These are phyloP conservation scores for Aristolochia fimbriata DNA, from an alignment of 164 flowering plant species.

Conservation along the genomic window DNA sequence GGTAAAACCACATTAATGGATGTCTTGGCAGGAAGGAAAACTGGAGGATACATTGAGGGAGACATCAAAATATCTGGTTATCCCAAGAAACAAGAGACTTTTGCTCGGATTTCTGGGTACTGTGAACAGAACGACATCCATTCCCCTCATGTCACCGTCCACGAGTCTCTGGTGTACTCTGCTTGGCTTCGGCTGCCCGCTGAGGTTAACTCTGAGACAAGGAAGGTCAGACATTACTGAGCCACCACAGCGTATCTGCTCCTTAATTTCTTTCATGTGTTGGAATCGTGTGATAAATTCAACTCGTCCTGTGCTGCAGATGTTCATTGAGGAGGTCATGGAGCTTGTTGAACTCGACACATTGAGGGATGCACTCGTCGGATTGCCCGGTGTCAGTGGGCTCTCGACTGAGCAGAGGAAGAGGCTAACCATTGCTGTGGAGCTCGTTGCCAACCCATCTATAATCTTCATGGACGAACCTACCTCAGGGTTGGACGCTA, in stretches of 20 bases:
- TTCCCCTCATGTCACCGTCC: conserved; percentile 41
- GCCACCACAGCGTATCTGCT: too few relatives aligned
- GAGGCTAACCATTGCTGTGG: conserved; percentile 45
- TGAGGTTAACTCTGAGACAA: conserved; percentile 23
- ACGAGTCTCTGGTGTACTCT: conserved; percentile 38
- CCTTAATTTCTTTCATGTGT: too few relatives aligned
- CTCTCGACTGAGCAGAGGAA: conserved; percentile 49
- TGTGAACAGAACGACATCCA: conserved; percentile 52
- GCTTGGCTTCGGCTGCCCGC: conserved; percentile 47
- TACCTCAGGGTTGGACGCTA: conserved; percentile 49
- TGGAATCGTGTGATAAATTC: too few relatives aligned
- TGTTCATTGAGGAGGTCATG: conserved; percentile 46
- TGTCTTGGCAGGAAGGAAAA: conserved; percentile 43
- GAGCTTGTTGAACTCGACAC: conserved; percentile 36
- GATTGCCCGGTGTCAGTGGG: conserved; percentile 42
- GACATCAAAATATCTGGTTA: conserved; percentile 34
- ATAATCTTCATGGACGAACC: conserved; percentile 54
- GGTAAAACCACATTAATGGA: conserved; percentile 52
- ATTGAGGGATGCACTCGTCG: conserved; percentile 29
- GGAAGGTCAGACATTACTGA: conserved; percentile 21
- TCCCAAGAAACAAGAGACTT: conserved; percentile 40
- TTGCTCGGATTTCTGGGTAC: conserved; percentile 43
- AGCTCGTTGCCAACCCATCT: conserved; percentile 47
- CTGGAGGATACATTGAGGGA: conserved; percentile 41
- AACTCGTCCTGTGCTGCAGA: conserved; percentile 10